Evolutionary conservation across 805 yeast genomes (phyloP).

Genomic region (Wickerhamomyces rabaulensis): DNA sequence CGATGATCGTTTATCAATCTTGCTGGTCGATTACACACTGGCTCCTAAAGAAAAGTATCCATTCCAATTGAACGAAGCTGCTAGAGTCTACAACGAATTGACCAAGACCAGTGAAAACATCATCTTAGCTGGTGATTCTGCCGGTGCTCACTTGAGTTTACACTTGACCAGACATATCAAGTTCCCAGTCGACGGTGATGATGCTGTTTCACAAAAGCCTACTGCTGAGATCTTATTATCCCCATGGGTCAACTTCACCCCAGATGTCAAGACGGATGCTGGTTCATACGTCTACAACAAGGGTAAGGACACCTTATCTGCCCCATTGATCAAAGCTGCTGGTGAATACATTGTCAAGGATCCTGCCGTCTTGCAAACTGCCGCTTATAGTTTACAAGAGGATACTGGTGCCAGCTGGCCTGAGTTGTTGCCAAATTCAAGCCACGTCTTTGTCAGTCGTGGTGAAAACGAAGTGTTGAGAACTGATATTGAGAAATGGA

Average conservation of each 20-base stretch:
- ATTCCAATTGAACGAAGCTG: slow-evolving; percentile 22
- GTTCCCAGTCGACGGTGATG: slow-evolving; percentile 1
- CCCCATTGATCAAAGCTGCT: slow-evolving; percentile 1
- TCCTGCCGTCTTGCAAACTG: background rate
- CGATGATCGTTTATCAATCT: slow-evolving; percentile 15
- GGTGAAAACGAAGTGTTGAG: slow-evolving; percentile 12
- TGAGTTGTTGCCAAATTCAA: slow-evolving; percentile 2
- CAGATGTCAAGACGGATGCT: background rate
- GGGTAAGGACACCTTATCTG: background rate
- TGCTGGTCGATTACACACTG: slow-evolving; percentile 25
- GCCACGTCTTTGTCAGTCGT: slow-evolving; percentile 2
- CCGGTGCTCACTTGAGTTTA: slow-evolving; percentile 26
- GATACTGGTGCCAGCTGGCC: slow-evolving; percentile 8
- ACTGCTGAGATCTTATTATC: slow-evolving; percentile 8
- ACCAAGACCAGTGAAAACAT: slow-evolving; percentile 13
- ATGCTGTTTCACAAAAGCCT: background rate
- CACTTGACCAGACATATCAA: slow-evolving; percentile 12
- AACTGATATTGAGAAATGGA: slow-evolving; percentile 7
- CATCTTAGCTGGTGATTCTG: slow-evolving; percentile 26
- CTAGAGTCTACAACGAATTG: slow-evolving; percentile 15
- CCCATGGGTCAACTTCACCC: slow-evolving; percentile 16
- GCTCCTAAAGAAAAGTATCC: slow-evolving; percentile 22
- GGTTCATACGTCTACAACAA: background rate
- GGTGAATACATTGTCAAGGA: slow-evolving; percentile 4
- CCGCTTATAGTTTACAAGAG: slow-evolving; percentile 3